phyloP scores from a whole-genome alignment of 805 yeast species.

The Yarrowia porcina region DNA sequence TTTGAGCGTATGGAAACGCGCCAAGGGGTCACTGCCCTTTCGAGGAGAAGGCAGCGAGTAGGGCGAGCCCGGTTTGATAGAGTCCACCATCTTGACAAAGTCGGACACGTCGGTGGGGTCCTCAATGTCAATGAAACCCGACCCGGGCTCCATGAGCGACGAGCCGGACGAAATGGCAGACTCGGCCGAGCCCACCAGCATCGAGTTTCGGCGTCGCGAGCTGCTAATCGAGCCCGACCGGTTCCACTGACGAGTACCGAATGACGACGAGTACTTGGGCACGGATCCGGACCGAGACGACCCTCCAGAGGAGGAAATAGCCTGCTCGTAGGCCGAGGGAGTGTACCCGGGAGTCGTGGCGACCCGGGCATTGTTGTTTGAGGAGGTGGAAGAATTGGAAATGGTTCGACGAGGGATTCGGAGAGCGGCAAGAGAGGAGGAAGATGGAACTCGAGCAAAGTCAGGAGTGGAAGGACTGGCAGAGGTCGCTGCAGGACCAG shows the following conservation, averaged over 20 bases:
- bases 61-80: conserved; percentile 52
- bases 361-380: conserved; percentile 21
- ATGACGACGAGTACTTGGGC: conserved; percentile 35
- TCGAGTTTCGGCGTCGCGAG: conserved; percentile 55
- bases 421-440: conserved; percentile 43
- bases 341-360: conserved; percentile 11
- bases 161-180: conserved; percentile 31
- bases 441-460: conserved; percentile 45
- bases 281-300: conserved; percentile 35
- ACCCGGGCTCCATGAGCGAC: conserved; percentile 37
- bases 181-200: conserved; percentile 35
- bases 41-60: conserved; percentile 16
- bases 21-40: conserved; percentile 32
- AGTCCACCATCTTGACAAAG: conserved; percentile 68
- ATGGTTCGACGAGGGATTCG: conserved; percentile 39
- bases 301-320: conserved; percentile 31
- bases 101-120: conserved; percentile 48
- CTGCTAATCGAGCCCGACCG: conserved; percentile 41
- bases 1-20: conserved; percentile 39
- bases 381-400: conserved; percentile 31
- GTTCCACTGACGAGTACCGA: conserved; percentile 39
- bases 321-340: conserved; percentile 32
- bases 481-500: conserved; percentile 1
- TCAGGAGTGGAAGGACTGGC: conserved; percentile 34
- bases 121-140: conserved; percentile 47